Percentiles rank a stretch among this genome's conserved stretches.
Evolutionary conservation across 345 rosid genomes (phyloP).

Genomic region (Euphorbia lathyris): DNA sequence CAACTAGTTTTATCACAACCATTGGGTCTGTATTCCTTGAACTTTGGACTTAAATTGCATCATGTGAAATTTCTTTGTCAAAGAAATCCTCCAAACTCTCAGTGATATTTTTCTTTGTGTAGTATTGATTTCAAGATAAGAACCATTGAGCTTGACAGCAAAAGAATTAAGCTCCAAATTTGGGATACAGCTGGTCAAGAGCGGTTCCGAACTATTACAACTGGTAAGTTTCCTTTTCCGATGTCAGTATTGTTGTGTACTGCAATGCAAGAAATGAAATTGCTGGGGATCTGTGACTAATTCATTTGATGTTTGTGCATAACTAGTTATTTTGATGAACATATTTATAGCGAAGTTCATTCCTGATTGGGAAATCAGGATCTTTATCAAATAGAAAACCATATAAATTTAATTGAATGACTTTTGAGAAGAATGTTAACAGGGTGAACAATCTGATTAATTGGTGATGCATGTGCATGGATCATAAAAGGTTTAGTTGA

Average conservation of each 20-base stretch:
- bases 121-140: conserved; percentile 97
- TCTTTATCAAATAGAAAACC: neutral
- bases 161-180: conserved; percentile 88
- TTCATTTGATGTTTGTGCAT: conserved; percentile 4
- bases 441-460: neutral
- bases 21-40: conserved; percentile 55
- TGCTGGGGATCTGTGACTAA: neutral
- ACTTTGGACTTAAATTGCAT: neutral
- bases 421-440: neutral
- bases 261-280: conserved; percentile 1
- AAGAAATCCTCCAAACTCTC: conserved; percentile 7
- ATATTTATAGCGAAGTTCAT: neutral
- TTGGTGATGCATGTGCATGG: neutral
- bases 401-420: neutral
- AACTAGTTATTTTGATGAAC: neutral
- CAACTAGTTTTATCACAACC: conserved; percentile 95
- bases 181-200: conserved; percentile 99
- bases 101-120: conserved; percentile 12
- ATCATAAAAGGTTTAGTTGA: neutral
- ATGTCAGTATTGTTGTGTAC: neutral
- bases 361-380: neutral
- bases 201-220: conserved; percentile 86
- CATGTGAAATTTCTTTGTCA: neutral
- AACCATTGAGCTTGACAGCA: conserved; percentile 93
- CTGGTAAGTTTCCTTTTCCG: conserved; percentile 44